phyloP scores from a whole-genome alignment of 495 filamentous ascomycete species.

The Pyrenula aspistea region DNA sequence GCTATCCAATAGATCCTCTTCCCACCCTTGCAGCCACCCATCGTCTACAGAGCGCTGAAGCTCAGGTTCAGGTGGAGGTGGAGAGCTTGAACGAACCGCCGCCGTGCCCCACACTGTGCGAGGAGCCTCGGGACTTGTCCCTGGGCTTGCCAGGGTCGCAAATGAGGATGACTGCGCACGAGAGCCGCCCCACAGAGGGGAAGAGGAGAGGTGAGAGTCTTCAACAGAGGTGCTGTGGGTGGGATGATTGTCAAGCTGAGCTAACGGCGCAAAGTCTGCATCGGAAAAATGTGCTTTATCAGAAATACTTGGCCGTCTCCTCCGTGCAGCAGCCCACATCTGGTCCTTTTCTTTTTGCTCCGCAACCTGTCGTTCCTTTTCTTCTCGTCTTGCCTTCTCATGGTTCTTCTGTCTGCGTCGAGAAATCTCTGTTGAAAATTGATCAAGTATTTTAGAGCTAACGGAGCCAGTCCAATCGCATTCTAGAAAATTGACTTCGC shows the following conservation, averaged over 20 bases:
- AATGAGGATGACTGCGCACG: slow-evolving; percentile 34
- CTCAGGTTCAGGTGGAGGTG: slow-evolving; percentile 23
- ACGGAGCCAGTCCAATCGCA: slow-evolving; percentile 96
- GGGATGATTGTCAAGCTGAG: slow-evolving; percentile 27
- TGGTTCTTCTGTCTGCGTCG: slow-evolving; percentile 63
- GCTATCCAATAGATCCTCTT: slow-evolving; percentile 49
- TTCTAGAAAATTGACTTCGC: slow-evolving; percentile 86
- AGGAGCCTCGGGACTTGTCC: slow-evolving; percentile 59
- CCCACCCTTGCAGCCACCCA: slow-evolving; percentile 75
- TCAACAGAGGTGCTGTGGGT: slow-evolving; percentile 25
- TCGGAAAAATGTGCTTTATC: slow-evolving; percentile 28
- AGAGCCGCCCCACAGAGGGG: slow-evolving; percentile 43
- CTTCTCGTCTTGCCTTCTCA: slow-evolving; percentile 82
- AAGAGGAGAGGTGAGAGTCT: slow-evolving; percentile 32
- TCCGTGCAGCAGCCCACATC: slow-evolving; percentile 40
- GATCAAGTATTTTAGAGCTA: slow-evolving; percentile 55
- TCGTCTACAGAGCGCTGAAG: slow-evolving; percentile 38
- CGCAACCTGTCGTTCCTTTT: slow-evolving; percentile 78
- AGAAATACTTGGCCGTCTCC: slow-evolving; percentile 28
- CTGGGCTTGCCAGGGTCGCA: slow-evolving; percentile 55
- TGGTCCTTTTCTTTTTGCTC: slow-evolving; percentile 70
- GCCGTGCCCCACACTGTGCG: slow-evolving; percentile 86
- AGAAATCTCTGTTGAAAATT: slow-evolving; percentile 67
- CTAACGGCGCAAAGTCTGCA: slow-evolving; percentile 59
- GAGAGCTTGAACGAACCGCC: slow-evolving; percentile 41